These are phyloP conservation scores for Argentina anserina DNA, from an alignment of 306 rosid genomes.

Conservation along the genomic window DNA sequence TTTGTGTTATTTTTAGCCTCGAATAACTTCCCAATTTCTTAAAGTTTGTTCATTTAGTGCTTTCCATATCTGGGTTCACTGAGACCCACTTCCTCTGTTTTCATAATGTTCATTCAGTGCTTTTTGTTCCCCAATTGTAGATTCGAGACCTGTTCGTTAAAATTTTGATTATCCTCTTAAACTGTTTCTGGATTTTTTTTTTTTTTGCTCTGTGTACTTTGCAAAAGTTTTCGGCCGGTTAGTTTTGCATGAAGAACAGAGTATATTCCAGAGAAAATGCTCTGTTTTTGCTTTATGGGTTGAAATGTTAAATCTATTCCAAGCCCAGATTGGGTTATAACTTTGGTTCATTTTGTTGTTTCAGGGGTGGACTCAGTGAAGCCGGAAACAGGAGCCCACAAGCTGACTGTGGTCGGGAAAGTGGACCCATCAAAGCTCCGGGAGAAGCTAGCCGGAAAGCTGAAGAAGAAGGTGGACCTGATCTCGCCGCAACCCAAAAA, in stretches of 20 bases:
- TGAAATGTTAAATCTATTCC: background rate
- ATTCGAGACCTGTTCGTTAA: background rate
- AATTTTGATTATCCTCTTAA: background rate
- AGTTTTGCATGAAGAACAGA: background rate
- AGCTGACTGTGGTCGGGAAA: conserved; percentile 51
- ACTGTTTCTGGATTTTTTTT: background rate
- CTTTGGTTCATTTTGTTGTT: background rate
- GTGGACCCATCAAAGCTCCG: conserved; percentile 47
- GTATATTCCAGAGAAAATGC: background rate
- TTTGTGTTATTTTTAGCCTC: background rate
- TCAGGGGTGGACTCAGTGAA: conserved; percentile 49
- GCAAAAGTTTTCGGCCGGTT: background rate
- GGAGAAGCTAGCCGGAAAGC: conserved; percentile 40
- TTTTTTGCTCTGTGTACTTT: background rate
- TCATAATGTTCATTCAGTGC: background rate
- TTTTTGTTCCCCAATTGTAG: background rate
- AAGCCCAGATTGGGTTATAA: background rate
- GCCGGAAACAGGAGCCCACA: conserved; percentile 40
- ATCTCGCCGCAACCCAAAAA: conserved; percentile 55
- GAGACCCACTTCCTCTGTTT: background rate
- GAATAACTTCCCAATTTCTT: background rate
- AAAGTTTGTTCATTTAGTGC: background rate
- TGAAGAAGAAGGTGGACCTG: conserved; percentile 60
- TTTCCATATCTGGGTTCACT: conserved; percentile 2
- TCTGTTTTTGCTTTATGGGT: background rate